Percentiles rank a stretch among this genome's conserved stretches.
Conservation (phyloP, 192 early-diverging fungal genomes). For the Coemansia sp. region DNA sequence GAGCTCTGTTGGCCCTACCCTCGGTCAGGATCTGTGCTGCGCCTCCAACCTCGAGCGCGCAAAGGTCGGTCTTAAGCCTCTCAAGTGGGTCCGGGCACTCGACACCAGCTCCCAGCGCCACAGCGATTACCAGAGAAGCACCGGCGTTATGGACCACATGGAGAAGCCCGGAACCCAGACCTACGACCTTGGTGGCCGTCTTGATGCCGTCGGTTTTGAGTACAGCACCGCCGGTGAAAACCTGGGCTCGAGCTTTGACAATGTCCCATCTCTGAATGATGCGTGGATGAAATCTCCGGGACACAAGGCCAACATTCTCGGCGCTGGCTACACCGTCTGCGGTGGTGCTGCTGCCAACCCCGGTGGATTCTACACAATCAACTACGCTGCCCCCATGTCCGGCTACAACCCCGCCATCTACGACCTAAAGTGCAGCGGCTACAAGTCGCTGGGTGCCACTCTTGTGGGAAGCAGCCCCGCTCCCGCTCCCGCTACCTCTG, state of each 20-base stretch:
- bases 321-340: slow-evolving; percentile 44
- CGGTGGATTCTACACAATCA: slow-evolving; percentile 31
- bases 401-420: slow-evolving; percentile 17
- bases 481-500: not conserved
- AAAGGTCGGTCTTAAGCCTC: slow-evolving; percentile 5
- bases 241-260: slow-evolving; percentile 24
- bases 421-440: slow-evolving; percentile 33
- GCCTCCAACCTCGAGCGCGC: slow-evolving; percentile 44
- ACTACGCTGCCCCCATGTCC: slow-evolving; percentile 46
- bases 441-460: slow-evolving; percentile 28
- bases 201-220: slow-evolving; percentile 12
- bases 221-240: slow-evolving; percentile 51
- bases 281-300: slow-evolving; percentile 57
- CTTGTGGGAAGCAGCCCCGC: not conserved
- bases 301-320: slow-evolving; percentile 57
- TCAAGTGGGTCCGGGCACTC: slow-evolving; percentile 33
- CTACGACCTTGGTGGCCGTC: slow-evolving; percentile 21
- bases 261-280: slow-evolving; percentile 12
- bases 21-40: slow-evolving; percentile 48
- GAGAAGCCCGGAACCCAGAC: slow-evolving; percentile 12
- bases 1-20: slow-evolving; percentile 15
- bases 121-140: slow-evolving; percentile 22
- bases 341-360: slow-evolving; percentile 43
- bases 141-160: slow-evolving; percentile 20
- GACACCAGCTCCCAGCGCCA: slow-evolving; percentile 32